Evolutionary conservation across 1,284 basidiomycete species (phyloP).

Genomic region (Bondarzewia mesenterica): DNA sequence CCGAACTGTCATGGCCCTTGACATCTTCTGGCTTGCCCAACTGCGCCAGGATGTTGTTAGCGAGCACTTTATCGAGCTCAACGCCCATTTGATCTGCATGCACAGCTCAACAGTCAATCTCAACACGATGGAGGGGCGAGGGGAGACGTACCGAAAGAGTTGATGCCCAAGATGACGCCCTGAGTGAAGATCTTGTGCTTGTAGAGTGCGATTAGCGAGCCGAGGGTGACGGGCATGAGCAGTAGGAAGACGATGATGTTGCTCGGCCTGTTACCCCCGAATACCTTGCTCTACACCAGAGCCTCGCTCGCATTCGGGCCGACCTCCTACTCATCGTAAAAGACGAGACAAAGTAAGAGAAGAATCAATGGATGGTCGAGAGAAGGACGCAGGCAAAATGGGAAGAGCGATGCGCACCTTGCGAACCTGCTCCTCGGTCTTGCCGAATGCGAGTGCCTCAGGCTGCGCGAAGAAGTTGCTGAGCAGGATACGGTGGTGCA

Average conservation of each 20-base stretch:
- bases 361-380: not conserved
- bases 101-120: not conserved
- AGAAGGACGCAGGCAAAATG: not conserved
- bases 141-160: conserved; percentile 73
- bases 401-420: conserved; percentile 17
- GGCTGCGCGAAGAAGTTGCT: conserved; percentile 99
- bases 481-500: conserved; percentile 95
- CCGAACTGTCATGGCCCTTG: conserved; percentile 86
- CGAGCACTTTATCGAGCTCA: conserved; percentile 93
- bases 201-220: conserved; percentile 83
- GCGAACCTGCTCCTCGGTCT: conserved; percentile 84
- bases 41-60: conserved; percentile 91
- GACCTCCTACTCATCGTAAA: conserved; percentile 50
- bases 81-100: conserved; percentile 84
- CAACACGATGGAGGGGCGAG: too few species aligned
- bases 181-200: conserved; percentile 99
- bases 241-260: conserved; percentile 95
- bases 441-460: conserved; percentile 95
- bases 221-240: conserved; percentile 85
- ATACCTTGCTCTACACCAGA: conserved; percentile 94
- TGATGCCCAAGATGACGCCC: conserved; percentile 96
- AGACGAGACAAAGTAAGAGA: not conserved
- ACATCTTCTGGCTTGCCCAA: conserved; percentile 80
- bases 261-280: conserved; percentile 95
- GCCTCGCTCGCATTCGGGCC: conserved; percentile 71